phyloP scores from a whole-genome alignment of 2,329 filamentous ascomycete species.

The Berkeleyomyces rouxiae region DNA sequence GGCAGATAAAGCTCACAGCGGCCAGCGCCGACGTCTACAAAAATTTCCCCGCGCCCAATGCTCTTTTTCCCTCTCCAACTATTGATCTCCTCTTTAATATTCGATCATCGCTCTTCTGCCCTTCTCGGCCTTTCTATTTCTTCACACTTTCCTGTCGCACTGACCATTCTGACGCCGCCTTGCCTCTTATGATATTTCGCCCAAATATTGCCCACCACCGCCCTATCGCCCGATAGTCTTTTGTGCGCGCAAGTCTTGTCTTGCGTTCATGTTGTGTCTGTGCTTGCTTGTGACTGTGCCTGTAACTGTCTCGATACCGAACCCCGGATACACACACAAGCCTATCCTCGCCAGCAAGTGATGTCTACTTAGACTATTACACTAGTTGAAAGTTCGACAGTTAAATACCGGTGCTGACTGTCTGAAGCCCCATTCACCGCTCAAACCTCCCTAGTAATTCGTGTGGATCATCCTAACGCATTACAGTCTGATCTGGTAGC shows the following conservation, averaged over 20 bases:
- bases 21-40: background rate
- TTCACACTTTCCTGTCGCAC: background rate
- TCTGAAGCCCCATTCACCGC: background rate
- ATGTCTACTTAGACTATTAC: constrained; percentile 3
- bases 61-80: background rate
- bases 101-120: background rate
- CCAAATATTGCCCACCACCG: background rate
- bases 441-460: background rate
- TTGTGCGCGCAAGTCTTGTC: background rate
- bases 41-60: constrained; percentile 1
- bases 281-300: background rate
- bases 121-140: constrained; percentile 2
- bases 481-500: background rate
- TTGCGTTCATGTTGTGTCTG: background rate
- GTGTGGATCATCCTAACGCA: background rate
- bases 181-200: constrained; percentile 1
- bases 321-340: background rate
- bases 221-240: background rate
- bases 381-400: background rate
- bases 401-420: background rate
- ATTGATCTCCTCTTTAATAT: background rate
- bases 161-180: background rate
- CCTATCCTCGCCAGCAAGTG: background rate
- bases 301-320: too few species aligned
- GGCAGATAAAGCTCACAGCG: background rate